Base-by-base conservation (phyloP, 495 filamentous ascomycete species). In the Filosporella fistucella region DNA sequence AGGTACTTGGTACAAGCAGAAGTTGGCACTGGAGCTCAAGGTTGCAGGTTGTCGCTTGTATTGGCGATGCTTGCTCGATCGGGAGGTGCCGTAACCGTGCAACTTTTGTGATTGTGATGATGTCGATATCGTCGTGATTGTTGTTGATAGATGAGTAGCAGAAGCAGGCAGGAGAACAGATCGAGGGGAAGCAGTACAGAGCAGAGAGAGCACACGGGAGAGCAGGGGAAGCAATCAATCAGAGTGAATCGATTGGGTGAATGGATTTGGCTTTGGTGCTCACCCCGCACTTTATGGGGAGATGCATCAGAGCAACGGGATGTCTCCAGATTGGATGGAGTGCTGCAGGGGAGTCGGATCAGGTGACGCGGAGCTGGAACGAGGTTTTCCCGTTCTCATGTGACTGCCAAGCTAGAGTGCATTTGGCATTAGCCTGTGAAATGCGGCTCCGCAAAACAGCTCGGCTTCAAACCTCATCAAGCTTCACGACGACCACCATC, bases 211-310 rank as follows among this genome's bases (percentile, higher is more conserved):
- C 20, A 30, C 42, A 14, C 17, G 35, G 22, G 20, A 22, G 1
- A 32, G 8, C 41, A 45, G 26, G 33, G 23, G 22, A 28, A 8
- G 17, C 17, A 18, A 13, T 20, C 13, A 20, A 42, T 17, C 29
- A 43, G 22, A 38, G 47, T 28, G 18, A 2, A 13, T 42, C 30
- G 47, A 50, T 50, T 50, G 47, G 49, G 12, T 43, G 37, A 30
- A 10, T 34, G 14, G 24, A 14, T 44, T 30, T 22, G 17, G 12
- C 14, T 42, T 25, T 33, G 42, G 17, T 21, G 13, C 42, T 53
- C 45, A 47, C 51, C 51, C 51, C 51, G 51, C 51, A 54, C 45
- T 48, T 47, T 48, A 24, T 25, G 33, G 21, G 1, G 10, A 20
- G 23, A 14, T 42, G 10, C 24, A 22, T 9, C 16, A 25, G 26